phyloP scores from a whole-genome alignment of 2,329 filamentous ascomycete genomes.

The Neonectria neomacrospora region DNA sequence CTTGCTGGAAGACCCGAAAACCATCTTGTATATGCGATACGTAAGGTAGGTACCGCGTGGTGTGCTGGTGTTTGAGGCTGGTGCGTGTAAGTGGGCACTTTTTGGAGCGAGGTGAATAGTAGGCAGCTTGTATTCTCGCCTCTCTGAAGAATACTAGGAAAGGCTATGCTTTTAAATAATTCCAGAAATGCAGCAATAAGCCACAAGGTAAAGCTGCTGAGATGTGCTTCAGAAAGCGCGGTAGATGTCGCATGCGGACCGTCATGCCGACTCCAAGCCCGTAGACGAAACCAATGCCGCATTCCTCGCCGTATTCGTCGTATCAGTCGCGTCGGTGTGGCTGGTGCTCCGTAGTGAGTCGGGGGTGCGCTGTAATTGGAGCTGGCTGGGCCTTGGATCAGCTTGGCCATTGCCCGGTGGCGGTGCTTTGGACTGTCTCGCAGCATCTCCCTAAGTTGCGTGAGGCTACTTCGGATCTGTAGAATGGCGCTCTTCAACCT shows the following conservation, averaged over 20 bases:
- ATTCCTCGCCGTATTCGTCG: constrained; percentile 16
- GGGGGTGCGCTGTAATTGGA: neutral
- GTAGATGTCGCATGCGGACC: neutral
- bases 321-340: constrained; percentile 11
- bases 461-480: neutral
- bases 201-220: no score
- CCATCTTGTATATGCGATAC: constrained; percentile 37
- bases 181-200: neutral
- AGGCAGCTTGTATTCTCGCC: neutral
- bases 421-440: constrained; percentile 11
- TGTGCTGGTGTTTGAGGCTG: neutral
- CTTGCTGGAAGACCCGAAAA: constrained; percentile 38
- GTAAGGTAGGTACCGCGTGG: neutral
- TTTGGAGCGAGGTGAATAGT: neutral
- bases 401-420: constrained; percentile 16
- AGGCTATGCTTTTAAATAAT: neutral
- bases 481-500: neutral
- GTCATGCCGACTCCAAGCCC: neutral
- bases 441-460: no score
- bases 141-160: neutral
- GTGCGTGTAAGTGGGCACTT: neutral
- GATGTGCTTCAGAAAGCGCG: neutral
- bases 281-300: neutral
- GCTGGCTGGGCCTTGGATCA: constrained; percentile 4
- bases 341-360: neutral